Evolutionary conservation across 805 yeast genomes (phyloP).

Genomic region (Yamadazyma olivae): DNA sequence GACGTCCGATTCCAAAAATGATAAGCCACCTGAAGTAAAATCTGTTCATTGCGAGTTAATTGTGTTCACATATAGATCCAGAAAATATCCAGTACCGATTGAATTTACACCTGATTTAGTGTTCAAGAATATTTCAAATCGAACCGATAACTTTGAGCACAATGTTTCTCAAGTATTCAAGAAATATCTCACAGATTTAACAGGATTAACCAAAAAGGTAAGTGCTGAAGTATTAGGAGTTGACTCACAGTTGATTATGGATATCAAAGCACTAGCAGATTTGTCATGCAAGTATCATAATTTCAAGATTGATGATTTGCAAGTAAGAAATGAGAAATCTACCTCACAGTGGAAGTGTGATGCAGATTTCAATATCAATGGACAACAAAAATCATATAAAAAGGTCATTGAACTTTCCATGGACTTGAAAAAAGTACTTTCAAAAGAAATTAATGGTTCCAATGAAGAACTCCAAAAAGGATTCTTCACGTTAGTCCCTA

Average conservation of each 20-base stretch:
- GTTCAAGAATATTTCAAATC: slow-evolving; percentile 25
- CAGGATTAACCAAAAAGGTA: slow-evolving; percentile 22
- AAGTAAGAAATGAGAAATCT: slow-evolving; percentile 1
- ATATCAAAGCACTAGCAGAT: slow-evolving; percentile 32
- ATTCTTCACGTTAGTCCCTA: slow-evolving; percentile 33
- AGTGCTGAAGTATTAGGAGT: slow-evolving; percentile 26
- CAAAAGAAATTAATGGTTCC: slow-evolving; percentile 21
- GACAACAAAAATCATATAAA: slow-evolving; percentile 1
- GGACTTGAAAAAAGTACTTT: slow-evolving; percentile 8
- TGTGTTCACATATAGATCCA: slow-evolving; percentile 31
- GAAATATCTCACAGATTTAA: slow-evolving; percentile 22
- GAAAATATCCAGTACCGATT: slow-evolving; percentile 32
- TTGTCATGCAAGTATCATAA: slow-evolving; percentile 30
- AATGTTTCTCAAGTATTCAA: slow-evolving; percentile 18
- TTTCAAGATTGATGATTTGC: slow-evolving; percentile 18
- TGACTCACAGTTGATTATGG: slow-evolving; percentile 26
- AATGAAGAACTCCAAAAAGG: slow-evolving; percentile 15
- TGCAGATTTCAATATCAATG: neutral
- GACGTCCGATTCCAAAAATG: slow-evolving; percentile 17
- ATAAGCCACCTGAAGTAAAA: slow-evolving; percentile 22
- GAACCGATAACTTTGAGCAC: slow-evolving; percentile 27
- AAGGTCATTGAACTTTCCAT: slow-evolving; percentile 7
- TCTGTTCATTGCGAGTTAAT: slow-evolving; percentile 28
- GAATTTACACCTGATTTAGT: slow-evolving; percentile 36
- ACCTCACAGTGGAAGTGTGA: slow-evolving; percentile 3